phyloP scores from a whole-genome alignment of 176 grass and related monocot genomes.

The Stipa capillata region DNA sequence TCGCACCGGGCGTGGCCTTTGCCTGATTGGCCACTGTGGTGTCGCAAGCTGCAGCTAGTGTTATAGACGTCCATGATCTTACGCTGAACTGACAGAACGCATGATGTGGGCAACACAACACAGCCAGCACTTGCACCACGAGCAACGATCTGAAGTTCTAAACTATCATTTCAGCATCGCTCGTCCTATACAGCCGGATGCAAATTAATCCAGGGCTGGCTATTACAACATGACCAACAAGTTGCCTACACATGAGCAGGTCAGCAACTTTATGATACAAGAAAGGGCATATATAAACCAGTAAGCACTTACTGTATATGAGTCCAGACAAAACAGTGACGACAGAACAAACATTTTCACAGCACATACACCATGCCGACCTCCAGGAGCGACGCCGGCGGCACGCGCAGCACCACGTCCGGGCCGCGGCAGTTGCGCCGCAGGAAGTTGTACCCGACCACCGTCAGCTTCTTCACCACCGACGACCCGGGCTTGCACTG shows the following conservation, averaged over 20 bases:
- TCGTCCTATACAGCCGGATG: conserved; percentile 10
- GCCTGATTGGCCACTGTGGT: not conserved
- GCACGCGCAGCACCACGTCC: conserved; percentile 76
- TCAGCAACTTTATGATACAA: not conserved
- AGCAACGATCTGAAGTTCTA: not conserved
- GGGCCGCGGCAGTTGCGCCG: conserved; percentile 79
- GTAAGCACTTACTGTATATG: not conserved
- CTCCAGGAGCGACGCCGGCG: conserved; percentile 88
- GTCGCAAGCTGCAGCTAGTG: no score
- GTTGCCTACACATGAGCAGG: conserved; percentile 1
- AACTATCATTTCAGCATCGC: not conserved
- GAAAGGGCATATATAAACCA: not conserved
- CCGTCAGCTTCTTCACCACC: conserved; percentile 58
- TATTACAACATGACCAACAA: not conserved
- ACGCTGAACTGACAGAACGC: not conserved
- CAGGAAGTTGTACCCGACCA: conserved; percentile 90
- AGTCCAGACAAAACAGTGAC: not conserved
- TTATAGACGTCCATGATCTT: no score
- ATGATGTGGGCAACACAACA: not conserved
- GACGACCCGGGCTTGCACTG: conserved; percentile 77
- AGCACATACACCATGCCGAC: conserved; percentile 99
- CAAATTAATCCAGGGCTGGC: not conserved
- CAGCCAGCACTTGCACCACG: no score
- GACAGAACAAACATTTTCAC: no score
- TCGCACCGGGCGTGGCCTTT: no score